Evolutionary conservation across 1,139 yeast species (phyloP).

Genomic region (Zygoascus hellenicus): DNA sequence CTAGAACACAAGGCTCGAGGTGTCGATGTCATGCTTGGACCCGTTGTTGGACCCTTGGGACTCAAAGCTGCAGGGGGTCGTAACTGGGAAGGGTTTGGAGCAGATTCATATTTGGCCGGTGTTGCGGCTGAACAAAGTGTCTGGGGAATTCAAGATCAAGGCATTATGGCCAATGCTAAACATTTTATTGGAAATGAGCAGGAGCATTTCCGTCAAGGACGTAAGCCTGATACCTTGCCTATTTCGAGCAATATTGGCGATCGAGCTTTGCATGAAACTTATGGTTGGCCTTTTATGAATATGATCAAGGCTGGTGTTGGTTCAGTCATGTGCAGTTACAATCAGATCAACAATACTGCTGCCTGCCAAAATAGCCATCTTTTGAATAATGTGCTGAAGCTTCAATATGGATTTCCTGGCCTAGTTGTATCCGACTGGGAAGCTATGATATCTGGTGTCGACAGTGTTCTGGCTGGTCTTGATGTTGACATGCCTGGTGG

Average conservation of each 20-base stretch:
- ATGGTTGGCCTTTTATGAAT: slow-evolving; percentile 64
- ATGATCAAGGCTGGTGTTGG: slow-evolving; percentile 57
- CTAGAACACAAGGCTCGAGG: slow-evolving; percentile 52
- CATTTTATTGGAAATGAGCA: slow-evolving; percentile 60
- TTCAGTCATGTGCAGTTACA: slow-evolving; percentile 58
- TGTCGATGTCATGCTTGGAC: slow-evolving; percentile 57
- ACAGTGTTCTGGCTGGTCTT: slow-evolving; percentile 52
- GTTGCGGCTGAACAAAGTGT: slow-evolving; percentile 49
- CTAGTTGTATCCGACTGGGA: slow-evolving; percentile 65
- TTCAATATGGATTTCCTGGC: slow-evolving; percentile 62
- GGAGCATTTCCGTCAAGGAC: slow-evolving; percentile 56
- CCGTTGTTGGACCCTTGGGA: slow-evolving; percentile 50
- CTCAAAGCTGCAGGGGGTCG: slow-evolving; percentile 59
- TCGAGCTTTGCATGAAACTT: slow-evolving; percentile 57
- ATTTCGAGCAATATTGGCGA: slow-evolving; percentile 49
- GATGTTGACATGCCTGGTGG: slow-evolving; percentile 71
- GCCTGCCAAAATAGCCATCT: slow-evolving; percentile 58
- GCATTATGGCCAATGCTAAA: slow-evolving; percentile 50
- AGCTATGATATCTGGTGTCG: slow-evolving; percentile 51
- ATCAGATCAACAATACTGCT: slow-evolving; percentile 52
- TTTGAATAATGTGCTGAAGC: slow-evolving; percentile 51
- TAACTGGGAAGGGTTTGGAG: slow-evolving; percentile 62
- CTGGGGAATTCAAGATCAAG: slow-evolving; percentile 54
- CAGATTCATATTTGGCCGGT: slow-evolving; percentile 61
- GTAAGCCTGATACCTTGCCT: slow-evolving; percentile 41